These are phyloP conservation scores for Priceomyces haplophilus DNA, from an alignment of 805 yeast genomes.

Conservation along the genomic window DNA sequence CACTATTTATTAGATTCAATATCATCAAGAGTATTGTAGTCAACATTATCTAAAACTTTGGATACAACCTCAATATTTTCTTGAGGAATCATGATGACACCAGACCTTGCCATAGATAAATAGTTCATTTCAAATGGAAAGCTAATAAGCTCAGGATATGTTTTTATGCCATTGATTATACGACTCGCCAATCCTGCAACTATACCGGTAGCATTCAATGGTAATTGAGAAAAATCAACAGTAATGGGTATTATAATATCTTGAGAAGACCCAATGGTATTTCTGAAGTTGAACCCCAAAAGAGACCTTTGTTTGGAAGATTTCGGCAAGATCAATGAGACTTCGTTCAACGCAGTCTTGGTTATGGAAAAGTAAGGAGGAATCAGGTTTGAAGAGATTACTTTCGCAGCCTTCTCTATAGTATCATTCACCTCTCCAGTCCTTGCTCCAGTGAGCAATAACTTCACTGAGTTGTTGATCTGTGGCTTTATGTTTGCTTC, in stretches of 20 bases:
- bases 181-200: slow-evolving; percentile 62
- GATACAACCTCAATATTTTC: slow-evolving; percentile 40
- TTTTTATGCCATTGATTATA: slow-evolving; percentile 33
- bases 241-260: slow-evolving; percentile 57
- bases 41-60: slow-evolving; percentile 14
- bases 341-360: slow-evolving; percentile 48
- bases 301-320: slow-evolving; percentile 30
- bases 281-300: slow-evolving; percentile 39
- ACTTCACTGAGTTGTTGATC: slow-evolving; percentile 36
- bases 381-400: slow-evolving; percentile 25
- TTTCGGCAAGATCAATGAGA: slow-evolving; percentile 47
- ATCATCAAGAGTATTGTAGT: slow-evolving; percentile 4
- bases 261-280: slow-evolving; percentile 53
- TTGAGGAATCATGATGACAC: slow-evolving; percentile 56
- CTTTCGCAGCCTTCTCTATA: slow-evolving; percentile 42
- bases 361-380: slow-evolving; percentile 52
- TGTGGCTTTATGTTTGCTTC: slow-evolving; percentile 42
- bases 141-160: slow-evolving; percentile 12
- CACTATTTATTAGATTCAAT: not conserved
- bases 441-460: slow-evolving; percentile 59
- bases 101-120: slow-evolving; percentile 58
- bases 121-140: slow-evolving; percentile 51
- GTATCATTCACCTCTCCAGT: slow-evolving; percentile 43
- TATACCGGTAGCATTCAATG: slow-evolving; percentile 61
- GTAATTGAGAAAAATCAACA: slow-evolving; percentile 51